Base-by-base conservation (phyloP, 371 early-diverging fungal species). In the Mucor piriformis region DNA sequence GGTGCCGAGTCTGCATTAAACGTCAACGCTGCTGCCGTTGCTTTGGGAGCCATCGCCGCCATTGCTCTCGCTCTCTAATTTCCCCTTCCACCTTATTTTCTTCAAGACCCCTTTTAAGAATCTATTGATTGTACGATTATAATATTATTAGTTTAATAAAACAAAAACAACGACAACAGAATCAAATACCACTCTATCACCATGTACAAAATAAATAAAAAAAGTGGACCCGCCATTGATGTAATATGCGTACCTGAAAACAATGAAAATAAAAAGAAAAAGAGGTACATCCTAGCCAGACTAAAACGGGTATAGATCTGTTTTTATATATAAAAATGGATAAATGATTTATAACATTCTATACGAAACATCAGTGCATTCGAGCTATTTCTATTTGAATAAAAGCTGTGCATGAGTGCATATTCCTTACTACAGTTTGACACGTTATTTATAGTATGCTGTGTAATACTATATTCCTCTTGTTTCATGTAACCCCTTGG, bases 1-100 rank as follows among this genome's bases (percentile, higher is more conserved):
- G 64, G 66, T 15, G 61, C 67, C 46, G 27, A 43, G 43, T 43
- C 63, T 20, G 27, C 54, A 11, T 43, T 51, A 27, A 48, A 64
- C 57, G 33, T 67, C 44, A 59, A 53, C 53, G 46, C 64, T 29
- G 70, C 66, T 57, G 74, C 78, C 47, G 40, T 71, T 57, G 71
- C 77, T 21, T 50, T 73, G 29, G 29, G 29, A 24, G 70, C 66
- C 55, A 73, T 75, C 43, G 42, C 69, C 55, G 71, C 77, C 16
- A 47, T 73, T 42, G 61, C 63, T 44, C 64, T 73, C 37, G 6
- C 38, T 47, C 54, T 23, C 46, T 53, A 8, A 35, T 42, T 56
- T 47, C 43, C 48, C 37, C 33, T 52, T 40, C 20, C 50, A 38
- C 40, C 34, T 38, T 37, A 33, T 49, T 25, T 44, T 57, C 29